Conservation (phyloP, 176 grass and related monocot species). For the Phoenix roebelenii region DNA sequence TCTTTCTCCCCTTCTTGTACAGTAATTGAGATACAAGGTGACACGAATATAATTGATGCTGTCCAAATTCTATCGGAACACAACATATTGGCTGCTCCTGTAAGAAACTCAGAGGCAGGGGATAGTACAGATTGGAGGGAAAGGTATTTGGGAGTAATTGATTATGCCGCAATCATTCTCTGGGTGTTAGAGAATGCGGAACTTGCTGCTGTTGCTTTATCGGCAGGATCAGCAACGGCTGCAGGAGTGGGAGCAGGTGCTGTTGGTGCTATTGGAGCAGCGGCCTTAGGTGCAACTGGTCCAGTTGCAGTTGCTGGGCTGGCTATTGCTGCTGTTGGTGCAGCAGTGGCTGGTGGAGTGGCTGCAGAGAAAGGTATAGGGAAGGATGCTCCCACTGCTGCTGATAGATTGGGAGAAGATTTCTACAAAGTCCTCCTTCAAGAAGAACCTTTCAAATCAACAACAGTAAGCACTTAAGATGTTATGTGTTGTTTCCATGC, state of each 20-base stretch:
- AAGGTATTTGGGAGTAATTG: slow-evolving; percentile 68
- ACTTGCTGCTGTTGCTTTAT: slow-evolving; percentile 38
- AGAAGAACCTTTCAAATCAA: slow-evolving; percentile 81
- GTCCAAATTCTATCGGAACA: slow-evolving; percentile 65
- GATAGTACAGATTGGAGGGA: slow-evolving; percentile 42
- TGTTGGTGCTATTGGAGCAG: slow-evolving; percentile 37
- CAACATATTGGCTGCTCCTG: slow-evolving; percentile 75
- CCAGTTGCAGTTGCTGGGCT: slow-evolving; percentile 44
- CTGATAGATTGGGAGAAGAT: slow-evolving; percentile 50
- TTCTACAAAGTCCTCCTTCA: slow-evolving; percentile 54
- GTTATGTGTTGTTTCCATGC: background rate
- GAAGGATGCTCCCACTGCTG: slow-evolving; percentile 48
- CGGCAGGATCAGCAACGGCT: slow-evolving; percentile 40
- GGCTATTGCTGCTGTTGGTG: slow-evolving; percentile 42
- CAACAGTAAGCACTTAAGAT: slow-evolving; percentile 32
- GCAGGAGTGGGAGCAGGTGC: slow-evolving; percentile 41
- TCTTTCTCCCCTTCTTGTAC: background rate
- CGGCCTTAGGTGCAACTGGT: slow-evolving; percentile 34
- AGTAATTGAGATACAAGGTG: slow-evolving; percentile 85
- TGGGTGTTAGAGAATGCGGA: slow-evolving; percentile 87
- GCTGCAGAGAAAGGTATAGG: slow-evolving; percentile 43
- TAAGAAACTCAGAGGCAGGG: slow-evolving; percentile 43
- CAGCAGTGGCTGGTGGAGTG: slow-evolving; percentile 42
- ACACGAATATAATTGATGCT: slow-evolving; percentile 55
- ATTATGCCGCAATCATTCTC: slow-evolving; percentile 66